These are phyloP conservation scores for Neonectria faginata DNA, from an alignment of 2,329 filamentous ascomycete genomes.

Conservation along the genomic window DNA sequence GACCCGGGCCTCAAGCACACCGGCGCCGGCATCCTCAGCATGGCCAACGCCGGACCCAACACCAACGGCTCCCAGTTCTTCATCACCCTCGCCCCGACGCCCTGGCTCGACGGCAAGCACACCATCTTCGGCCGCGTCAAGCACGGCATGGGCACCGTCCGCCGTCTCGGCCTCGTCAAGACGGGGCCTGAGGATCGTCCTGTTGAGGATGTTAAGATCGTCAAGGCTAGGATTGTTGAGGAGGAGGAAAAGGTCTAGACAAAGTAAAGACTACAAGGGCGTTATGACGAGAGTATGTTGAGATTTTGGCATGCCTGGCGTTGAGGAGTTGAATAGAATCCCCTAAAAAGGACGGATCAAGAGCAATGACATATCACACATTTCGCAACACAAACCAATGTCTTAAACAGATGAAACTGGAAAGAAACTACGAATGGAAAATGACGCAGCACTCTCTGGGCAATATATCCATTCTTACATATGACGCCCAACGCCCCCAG, in stretches of 20 bases:
- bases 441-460: slow-evolving; percentile 15
- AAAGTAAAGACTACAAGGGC: not conserved
- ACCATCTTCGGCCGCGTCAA: slow-evolving; percentile 95
- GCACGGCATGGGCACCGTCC: slow-evolving; percentile 83
- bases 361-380: slow-evolving; percentile 22
- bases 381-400: not conserved
- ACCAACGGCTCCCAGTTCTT: slow-evolving; percentile 98
- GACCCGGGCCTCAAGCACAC: slow-evolving; percentile 83
- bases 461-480: slow-evolving; percentile 42
- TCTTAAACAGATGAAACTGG: not conserved
- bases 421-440: not conserved
- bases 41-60: slow-evolving; percentile 94
- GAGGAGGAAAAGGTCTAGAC: slow-evolving; percentile 56
- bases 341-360: slow-evolving; percentile 1
- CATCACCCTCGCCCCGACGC: slow-evolving; percentile 91
- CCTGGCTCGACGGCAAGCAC: slow-evolving; percentile 97
- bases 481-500: slow-evolving; percentile 46
- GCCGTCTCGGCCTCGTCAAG: slow-evolving; percentile 88
- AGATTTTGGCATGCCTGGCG: slow-evolving; percentile 20
- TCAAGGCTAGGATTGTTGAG: slow-evolving; percentile 77
- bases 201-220: slow-evolving; percentile 82
- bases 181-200: slow-evolving; percentile 86
- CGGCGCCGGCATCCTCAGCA: slow-evolving; percentile 91
- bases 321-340: slow-evolving; percentile 23
- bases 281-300: slow-evolving; percentile 19